These are phyloP conservation scores for Acanthamoeba lenticulata DNA, from an alignment of 208 protist genomes.

Conservation along the genomic window DNA sequence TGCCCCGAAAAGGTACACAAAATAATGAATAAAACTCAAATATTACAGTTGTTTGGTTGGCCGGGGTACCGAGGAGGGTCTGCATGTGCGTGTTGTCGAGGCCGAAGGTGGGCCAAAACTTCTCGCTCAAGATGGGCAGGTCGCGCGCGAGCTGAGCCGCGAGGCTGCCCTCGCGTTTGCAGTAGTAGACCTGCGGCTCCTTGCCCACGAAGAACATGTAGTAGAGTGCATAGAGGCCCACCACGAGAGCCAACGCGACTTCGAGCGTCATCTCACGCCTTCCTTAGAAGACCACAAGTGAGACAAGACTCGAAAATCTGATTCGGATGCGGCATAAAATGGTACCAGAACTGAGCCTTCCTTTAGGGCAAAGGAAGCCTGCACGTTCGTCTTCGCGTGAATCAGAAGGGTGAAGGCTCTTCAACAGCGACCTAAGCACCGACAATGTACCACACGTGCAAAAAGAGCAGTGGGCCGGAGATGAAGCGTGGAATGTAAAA, in stretches of 20 bases:
- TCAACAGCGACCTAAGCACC: no score
- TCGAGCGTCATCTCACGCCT: no score
- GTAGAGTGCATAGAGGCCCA: background rate
- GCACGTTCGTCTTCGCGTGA: no score
- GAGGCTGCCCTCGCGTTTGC: background rate
- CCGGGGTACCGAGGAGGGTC: background rate
- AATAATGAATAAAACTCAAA: background rate
- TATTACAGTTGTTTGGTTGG: background rate
- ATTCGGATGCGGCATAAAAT: no score
- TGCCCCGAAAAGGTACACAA: background rate
- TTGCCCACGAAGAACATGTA: constrained; percentile 11
- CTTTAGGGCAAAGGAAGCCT: no score
- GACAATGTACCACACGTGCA: no score
- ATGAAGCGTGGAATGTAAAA: no score
- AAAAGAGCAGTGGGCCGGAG: no score
- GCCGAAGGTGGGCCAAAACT: constrained; percentile 12
- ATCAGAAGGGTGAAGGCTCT: no score
- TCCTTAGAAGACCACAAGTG: no score
- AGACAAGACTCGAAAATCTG: no score
- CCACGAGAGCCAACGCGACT: background rate
- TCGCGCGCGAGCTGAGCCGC: background rate
- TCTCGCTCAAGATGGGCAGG: background rate
- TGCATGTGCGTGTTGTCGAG: background rate
- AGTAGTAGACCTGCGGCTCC: background rate
- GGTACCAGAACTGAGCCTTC: no score